Percentiles rank a stretch among this genome's conserved stretches.
Evolutionary conservation across 2,329 filamentous ascomycete species (phyloP).

Genomic region (Colletotrichum spinosum): DNA sequence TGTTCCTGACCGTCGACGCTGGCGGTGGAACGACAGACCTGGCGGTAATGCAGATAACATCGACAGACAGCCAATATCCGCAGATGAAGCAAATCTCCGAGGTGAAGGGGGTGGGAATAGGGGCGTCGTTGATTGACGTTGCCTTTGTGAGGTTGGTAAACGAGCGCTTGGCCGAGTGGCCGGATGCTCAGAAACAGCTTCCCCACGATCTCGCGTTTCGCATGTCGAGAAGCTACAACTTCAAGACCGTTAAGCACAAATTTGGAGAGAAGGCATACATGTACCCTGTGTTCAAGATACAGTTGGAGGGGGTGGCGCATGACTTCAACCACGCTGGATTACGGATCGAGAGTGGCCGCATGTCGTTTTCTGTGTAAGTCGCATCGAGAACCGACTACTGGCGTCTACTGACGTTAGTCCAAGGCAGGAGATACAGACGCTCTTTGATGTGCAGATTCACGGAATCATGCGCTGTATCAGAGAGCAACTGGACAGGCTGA

Average conservation of each 20-base stretch:
- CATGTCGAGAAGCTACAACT: constrained; percentile 52
- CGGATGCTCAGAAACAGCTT: constrained; percentile 48
- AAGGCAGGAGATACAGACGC: constrained; percentile 12
- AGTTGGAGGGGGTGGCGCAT: constrained; percentile 56
- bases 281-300: constrained; percentile 53
- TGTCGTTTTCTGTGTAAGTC: constrained; percentile 53
- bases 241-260: constrained; percentile 52
- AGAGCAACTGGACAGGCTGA: constrained; percentile 55
- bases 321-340: constrained; percentile 52
- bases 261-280: constrained; percentile 59
- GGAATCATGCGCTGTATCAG: constrained; percentile 52
- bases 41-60: constrained; percentile 55
- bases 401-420: neutral
- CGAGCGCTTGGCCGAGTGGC: constrained; percentile 49
- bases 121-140: constrained; percentile 58
- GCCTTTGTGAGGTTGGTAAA: constrained; percentile 54
- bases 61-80: constrained; percentile 41
- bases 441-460: constrained; percentile 47
- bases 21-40: constrained; percentile 61
- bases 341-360: constrained; percentile 53
- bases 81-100: constrained; percentile 49
- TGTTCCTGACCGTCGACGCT: constrained; percentile 58
- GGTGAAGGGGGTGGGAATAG: constrained; percentile 59
- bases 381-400: neutral
- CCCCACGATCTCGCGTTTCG: constrained; percentile 50